These are phyloP conservation scores for Neurospora sp. DNA, from an alignment of 495 filamentous ascomycete genomes.

Conservation along the genomic window DNA sequence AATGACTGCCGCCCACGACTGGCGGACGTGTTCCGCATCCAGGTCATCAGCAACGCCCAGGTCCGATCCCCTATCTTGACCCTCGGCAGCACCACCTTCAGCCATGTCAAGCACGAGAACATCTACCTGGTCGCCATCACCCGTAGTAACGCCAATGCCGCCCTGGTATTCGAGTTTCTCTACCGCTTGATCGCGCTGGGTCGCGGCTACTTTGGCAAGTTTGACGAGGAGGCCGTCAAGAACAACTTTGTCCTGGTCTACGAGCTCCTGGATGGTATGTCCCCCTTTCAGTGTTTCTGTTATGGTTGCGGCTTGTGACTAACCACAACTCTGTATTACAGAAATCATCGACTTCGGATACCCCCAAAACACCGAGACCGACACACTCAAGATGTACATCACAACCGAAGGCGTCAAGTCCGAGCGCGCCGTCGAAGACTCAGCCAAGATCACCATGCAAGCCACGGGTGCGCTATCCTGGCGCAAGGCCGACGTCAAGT, in stretches of 20 bases:
- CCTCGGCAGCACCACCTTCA: slow-evolving; percentile 94
- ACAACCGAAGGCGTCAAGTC: slow-evolving; percentile 98
- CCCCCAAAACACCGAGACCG: slow-evolving; percentile 97
- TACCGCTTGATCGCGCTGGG: slow-evolving; percentile 86
- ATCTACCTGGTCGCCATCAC: slow-evolving; percentile 97
- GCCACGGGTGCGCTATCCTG: slow-evolving; percentile 95
- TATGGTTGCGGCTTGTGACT: neutral
- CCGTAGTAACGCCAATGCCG: slow-evolving; percentile 99
- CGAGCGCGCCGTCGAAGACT: slow-evolving; percentile 83
- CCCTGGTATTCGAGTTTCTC: slow-evolving; percentile 95
- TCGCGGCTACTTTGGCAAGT: slow-evolving; percentile 95
- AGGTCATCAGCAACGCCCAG: slow-evolving; percentile 97
- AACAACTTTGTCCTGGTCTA: slow-evolving; percentile 99
- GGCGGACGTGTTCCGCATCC: slow-evolving; percentile 98
- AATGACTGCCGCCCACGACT: slow-evolving; percentile 95
- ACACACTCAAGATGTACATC: slow-evolving; percentile 99
- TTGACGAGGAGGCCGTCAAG: slow-evolving; percentile 99
- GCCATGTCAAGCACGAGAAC: slow-evolving; percentile 99
- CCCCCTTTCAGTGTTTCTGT: neutral
- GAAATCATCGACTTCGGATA: slow-evolving; percentile 99
- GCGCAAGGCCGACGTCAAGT: slow-evolving; percentile 94
- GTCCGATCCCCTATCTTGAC: slow-evolving; percentile 97
- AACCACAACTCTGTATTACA: slow-evolving; percentile 20
- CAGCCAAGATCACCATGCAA: slow-evolving; percentile 97
- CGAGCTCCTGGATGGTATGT: slow-evolving; percentile 86